Percentiles rank a stretch among this genome's conserved stretches.
Evolutionary conservation across 208 protist genomes (phyloP).

Genomic region (Acanthamoeba healyi): DNA sequence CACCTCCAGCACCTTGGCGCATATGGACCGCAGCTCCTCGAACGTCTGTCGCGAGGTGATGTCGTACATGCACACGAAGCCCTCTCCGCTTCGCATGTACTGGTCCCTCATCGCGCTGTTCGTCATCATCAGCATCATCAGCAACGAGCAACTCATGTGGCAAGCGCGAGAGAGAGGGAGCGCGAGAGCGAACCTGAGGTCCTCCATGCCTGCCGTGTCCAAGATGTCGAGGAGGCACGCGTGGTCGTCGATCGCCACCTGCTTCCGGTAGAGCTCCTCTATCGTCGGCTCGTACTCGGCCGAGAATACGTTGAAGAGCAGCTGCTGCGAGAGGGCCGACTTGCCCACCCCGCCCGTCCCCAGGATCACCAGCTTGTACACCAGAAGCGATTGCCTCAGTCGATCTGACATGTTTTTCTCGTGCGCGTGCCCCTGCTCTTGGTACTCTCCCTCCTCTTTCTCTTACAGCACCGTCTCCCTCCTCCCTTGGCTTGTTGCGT

Average conservation of each 20-base stretch:
- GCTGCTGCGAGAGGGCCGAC: not conserved
- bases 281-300: slow-evolving; percentile 82
- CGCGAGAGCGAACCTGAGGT: slow-evolving; percentile 86
- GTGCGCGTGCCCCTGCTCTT: too few species aligned
- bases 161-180: not conserved
- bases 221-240: slow-evolving; percentile 63
- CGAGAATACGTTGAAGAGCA: not conserved
- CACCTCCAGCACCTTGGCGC: slow-evolving; percentile 88
- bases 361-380: not conserved
- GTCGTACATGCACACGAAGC: slow-evolving; percentile 89
- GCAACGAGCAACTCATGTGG: too few species aligned
- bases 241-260: not conserved
- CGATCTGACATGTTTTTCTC: too few species aligned
- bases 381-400: too few species aligned
- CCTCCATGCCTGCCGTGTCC: slow-evolving; percentile 80
- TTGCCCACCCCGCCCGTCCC: slow-evolving; percentile 2
- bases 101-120: slow-evolving; percentile 89
- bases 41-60: slow-evolving; percentile 87
- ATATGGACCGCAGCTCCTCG: slow-evolving; percentile 84
- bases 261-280: slow-evolving; percentile 2
- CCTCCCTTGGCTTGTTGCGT: too few species aligned
- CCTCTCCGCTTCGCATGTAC: slow-evolving; percentile 82
- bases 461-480: too few species aligned
- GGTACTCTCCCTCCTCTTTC: too few species aligned
- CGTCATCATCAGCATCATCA: too few species aligned